Percentiles rank a stretch among this genome's conserved stretches.
Conservation (phyloP, 257 asterid genomes). For the Solanum rostratum region DNA sequence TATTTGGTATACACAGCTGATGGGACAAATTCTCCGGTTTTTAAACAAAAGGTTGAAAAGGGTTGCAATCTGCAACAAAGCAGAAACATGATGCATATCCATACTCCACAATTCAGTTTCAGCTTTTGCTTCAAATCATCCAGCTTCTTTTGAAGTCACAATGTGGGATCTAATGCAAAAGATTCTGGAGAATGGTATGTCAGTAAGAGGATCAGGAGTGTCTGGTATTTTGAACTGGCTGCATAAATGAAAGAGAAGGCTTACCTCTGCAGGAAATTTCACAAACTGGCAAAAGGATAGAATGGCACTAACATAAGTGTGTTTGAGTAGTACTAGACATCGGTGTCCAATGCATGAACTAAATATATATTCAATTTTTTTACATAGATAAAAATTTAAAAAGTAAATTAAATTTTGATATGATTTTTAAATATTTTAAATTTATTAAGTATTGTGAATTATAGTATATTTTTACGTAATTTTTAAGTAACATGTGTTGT, state of each 20-base stretch:
- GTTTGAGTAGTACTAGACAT: neutral
- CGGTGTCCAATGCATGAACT: too few species aligned
- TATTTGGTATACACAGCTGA: neutral
- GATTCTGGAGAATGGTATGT: too few species aligned
- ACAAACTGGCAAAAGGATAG: neutral
- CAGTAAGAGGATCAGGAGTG: neutral
- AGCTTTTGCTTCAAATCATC: neutral
- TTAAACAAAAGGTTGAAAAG: neutral
- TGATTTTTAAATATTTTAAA: too few species aligned
- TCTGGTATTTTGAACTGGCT: neutral
- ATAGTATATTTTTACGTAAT: too few species aligned
- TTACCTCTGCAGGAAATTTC: neutral
- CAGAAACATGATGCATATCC: neutral
- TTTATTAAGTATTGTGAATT: too few species aligned
- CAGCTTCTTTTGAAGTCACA: too few species aligned
- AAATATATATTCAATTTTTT: too few species aligned
- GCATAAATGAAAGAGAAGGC: too few species aligned
- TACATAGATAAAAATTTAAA: too few species aligned
- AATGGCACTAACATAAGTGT: neutral
- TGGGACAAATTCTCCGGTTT: neutral
- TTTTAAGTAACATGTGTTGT: too few species aligned
- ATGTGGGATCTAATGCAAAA: too few species aligned
- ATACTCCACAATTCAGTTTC: neutral
- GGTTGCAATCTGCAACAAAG: neutral
- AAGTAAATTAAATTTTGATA: too few species aligned